Base-by-base conservation (phyloP, 177 flowering plant species). In the Vitis hybrid region DNA sequence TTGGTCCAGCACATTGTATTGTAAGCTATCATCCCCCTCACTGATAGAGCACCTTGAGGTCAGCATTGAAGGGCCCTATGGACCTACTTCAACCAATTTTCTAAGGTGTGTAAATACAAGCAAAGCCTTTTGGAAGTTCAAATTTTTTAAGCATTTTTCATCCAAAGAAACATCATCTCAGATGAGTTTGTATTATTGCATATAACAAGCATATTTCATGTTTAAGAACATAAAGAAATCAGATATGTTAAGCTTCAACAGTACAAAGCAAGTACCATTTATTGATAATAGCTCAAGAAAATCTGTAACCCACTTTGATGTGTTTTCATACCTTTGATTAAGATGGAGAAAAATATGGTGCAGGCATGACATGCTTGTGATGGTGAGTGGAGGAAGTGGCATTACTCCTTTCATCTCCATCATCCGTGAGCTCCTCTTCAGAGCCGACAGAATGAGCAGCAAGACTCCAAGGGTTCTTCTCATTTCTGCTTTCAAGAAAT, bases 381-480 rank as follows among this genome's bases (percentile, higher is more conserved):
- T 89, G 85, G 79, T 89, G 63, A 79, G 83, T 68, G 91, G 94
- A 65, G 94, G 94, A 3, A 85, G 90, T 51, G 94, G 90, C 52
- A 83, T 89, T 39, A 74, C 91, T 11, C 86, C 91, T 0, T 79
- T 86, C 61, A 82, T 87, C 51, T 86, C 94, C 60, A 78, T 89
- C 61, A 80, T 89, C 56, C 76, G 88, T 10, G 86, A 87, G 66
- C 58, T 87, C 55, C 80, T 85, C 8, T 72, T 59, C 64, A 71
- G 50, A 55, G 74, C 77, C 77, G 63, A 74, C 50, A 76, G 65
- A 10, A 29, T 16, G 1, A 50, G 70, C 50, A 12, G 18, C 34
- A 59, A 70, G 2, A 11, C 60, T 5, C 86, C 83, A 1, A 60
- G 55, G 29, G 64, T 84, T 7, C 72, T 70, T 54, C 86, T 87